Base-by-base conservation (phyloP, 352 stramenopile species). In the Phytophthora kernoviae region DNA sequence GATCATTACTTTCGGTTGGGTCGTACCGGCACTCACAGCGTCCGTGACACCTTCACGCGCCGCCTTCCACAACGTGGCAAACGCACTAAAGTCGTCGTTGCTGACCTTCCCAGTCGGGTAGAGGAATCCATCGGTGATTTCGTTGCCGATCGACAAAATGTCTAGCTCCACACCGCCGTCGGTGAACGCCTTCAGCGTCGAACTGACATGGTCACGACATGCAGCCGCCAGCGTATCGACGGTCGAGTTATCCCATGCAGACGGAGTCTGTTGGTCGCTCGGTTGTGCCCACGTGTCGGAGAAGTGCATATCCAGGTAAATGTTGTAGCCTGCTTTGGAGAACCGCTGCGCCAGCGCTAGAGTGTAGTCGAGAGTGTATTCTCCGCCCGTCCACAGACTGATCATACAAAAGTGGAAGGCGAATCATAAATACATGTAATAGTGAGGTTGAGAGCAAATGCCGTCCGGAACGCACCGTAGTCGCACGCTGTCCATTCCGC, bases 261-360 rank as follows among this genome's bases (percentile, higher is more conserved):
- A 58, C 24, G 61, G 65, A 1, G 53, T 58, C 14, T 48, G 54
- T 43, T 74, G 60, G 18, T 61, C 41, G 7, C 51, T 64, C 12
- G 60, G 55, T 10, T 74, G 54, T 1, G 65, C 65, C 65, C 65
- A 74, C 1, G 65, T 74, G 27, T 74, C 65, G 15, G 65, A 74
- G 51, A 74, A 74, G 47, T 74, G 65, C 54, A 74, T 49, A 51
- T 74, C 65, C 2, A 74, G 55, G 42, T 57, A 74, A 64, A 74
- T 74, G 32, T 60, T 67, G 51, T 70, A 70, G 1, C 61, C 65
- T 9, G 57, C 58, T 36, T 62, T 74, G 8, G 46, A 68, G 47
- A 70, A 70, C 0, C 60, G 60, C 51, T 74, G 54, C 7, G 65
- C 65, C 15, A 67, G 24, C 4, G 42, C 43, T 41, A 74, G 18